phyloP scores from a whole-genome alignment of 2,329 filamentous ascomycete species.

The Ophiostoma montium region DNA sequence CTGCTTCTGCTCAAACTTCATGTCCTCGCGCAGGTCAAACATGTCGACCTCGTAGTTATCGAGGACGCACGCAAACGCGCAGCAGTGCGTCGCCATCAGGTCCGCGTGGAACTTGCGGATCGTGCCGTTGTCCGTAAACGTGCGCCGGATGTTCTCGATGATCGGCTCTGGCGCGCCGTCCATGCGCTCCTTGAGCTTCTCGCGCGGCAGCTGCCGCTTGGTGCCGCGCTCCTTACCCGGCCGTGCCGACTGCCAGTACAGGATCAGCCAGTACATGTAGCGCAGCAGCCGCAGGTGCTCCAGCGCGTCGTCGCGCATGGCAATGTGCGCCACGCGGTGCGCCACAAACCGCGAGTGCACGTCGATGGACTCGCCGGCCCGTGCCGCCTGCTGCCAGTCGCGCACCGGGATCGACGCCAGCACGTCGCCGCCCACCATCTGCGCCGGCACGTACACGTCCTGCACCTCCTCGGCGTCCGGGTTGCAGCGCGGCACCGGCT shows the following conservation, averaged over 20 bases:
- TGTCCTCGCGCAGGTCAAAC: conserved; percentile 53
- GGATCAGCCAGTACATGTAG: conserved; percentile 43
- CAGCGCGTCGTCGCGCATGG: conserved; percentile 37
- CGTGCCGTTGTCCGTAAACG: conserved; percentile 49
- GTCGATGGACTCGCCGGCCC: conserved; percentile 40
- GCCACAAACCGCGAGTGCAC: conserved; percentile 52
- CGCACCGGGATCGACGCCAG: conserved; percentile 54
- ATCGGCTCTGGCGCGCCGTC: conserved; percentile 45
- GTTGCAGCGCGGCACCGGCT: conserved; percentile 61
- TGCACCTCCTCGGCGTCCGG: conserved; percentile 50
- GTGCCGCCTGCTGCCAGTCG: conserved; percentile 59
- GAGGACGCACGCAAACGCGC: conserved; percentile 54
- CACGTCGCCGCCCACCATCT: conserved; percentile 52
- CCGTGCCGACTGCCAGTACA: conserved; percentile 35
- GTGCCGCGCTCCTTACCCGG: conserved; percentile 32
- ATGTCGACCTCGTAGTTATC: conserved; percentile 63
- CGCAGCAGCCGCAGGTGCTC: conserved; percentile 43
- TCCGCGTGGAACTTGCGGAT: conserved; percentile 61
- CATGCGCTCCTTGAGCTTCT: conserved; percentile 45
- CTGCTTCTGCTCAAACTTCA: conserved; percentile 56
- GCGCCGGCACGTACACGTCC: conserved; percentile 57
- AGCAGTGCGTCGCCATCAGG: conserved; percentile 59
- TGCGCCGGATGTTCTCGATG: conserved; percentile 51
- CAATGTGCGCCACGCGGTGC: conserved; percentile 40
- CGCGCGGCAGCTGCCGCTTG: conserved; percentile 41